Evolutionary conservation across 352 stramenopile species (phyloP), one percentile per base, ranked within the genome.

Genomic region (Globisporangium megalacanthum): DNA sequence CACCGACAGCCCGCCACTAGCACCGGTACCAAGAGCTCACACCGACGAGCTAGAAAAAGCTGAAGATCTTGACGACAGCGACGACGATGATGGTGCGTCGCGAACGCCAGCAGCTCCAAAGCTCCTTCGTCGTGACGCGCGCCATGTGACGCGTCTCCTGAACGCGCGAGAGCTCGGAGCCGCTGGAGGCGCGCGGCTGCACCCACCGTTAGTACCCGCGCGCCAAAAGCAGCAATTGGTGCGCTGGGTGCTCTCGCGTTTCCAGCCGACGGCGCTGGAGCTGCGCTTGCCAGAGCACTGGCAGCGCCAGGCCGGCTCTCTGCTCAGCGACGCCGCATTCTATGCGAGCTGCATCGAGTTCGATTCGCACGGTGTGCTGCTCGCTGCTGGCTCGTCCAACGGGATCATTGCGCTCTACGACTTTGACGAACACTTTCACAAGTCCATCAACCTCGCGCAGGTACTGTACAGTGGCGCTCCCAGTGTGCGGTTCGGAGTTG

Each of bases 361-460:
- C 56, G 83, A 93, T 48, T 58, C 65, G 3, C 69, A 86, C 17
- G 83, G 83, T 25, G 79, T 87, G 22, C 52, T 93, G 50, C 72
- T 93, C 6, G 75, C 72, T 36, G 77, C 70, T 0, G 83, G 83
- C 0, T 71, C 79, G 17, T 89, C 77, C 17, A 86, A 86, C 49
- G 83, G 83, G 25, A 70, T 85, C 42, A 65, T 93, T 15, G 77
- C 80, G 6, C 63, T 93, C 29, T 93, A 81, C 60, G 83, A 93
- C 62, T 93, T 88, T 58, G 83, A 93, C 61, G 81, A 89, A 49
- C 66, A 87, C 35, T 88, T 83, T 31, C 68, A 88, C 52, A 73
- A 65, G 41, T 82, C 60, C 47, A 65, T 90, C 20, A 88, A 87
- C 41, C 45, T 83, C 6, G 66, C 62, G 39, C 75, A 86, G 51